Percentiles rank a stretch among this genome's conserved stretches.
Evolutionary conservation across 805 yeast species (phyloP).

Genomic region (Candida gorgasii): DNA sequence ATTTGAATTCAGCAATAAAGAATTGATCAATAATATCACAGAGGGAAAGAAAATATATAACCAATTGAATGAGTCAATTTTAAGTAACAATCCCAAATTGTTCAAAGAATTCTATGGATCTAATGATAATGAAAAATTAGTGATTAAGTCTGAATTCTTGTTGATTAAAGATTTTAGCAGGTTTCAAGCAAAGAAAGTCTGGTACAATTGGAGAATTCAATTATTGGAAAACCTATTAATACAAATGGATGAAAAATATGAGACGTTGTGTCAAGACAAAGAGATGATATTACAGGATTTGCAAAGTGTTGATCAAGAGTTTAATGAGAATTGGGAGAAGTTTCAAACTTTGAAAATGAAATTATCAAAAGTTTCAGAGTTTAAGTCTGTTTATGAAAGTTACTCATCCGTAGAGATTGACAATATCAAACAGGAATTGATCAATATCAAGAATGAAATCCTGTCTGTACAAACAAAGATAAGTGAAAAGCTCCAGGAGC

Average conservation of each 20-base stretch:
- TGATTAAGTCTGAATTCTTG: slow-evolving; percentile 50
- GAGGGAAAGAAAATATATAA: slow-evolving; percentile 51
- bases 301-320: slow-evolving; percentile 9
- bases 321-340: slow-evolving; percentile 12
- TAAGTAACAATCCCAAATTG: slow-evolving; percentile 48
- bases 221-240: slow-evolving; percentile 47
- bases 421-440: slow-evolving; percentile 14
- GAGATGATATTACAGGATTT: slow-evolving; percentile 4
- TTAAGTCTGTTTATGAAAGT: slow-evolving; percentile 13
- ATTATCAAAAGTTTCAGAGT: slow-evolving; percentile 18
- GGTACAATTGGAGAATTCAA: slow-evolving; percentile 65
- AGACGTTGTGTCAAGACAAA: slow-evolving; percentile 13
- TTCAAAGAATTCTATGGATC: slow-evolving; percentile 50
- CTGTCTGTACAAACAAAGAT: slow-evolving; percentile 16
- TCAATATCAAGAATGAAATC: slow-evolving; percentile 13
- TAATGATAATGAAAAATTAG: slow-evolving; percentile 34
- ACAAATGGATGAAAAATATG: slow-evolving; percentile 22
- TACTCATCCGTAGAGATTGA: slow-evolving; percentile 13
- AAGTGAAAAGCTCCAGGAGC: slow-evolving; percentile 2
- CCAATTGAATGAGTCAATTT: slow-evolving; percentile 47
- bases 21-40: slow-evolving; percentile 49
- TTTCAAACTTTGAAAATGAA: slow-evolving; percentile 17
- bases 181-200: slow-evolving; percentile 52
- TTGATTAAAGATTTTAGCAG: slow-evolving; percentile 52
- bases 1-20: slow-evolving; percentile 55